Conservation (phyloP, 306 rosid species). For the Cicer cuneatum region DNA sequence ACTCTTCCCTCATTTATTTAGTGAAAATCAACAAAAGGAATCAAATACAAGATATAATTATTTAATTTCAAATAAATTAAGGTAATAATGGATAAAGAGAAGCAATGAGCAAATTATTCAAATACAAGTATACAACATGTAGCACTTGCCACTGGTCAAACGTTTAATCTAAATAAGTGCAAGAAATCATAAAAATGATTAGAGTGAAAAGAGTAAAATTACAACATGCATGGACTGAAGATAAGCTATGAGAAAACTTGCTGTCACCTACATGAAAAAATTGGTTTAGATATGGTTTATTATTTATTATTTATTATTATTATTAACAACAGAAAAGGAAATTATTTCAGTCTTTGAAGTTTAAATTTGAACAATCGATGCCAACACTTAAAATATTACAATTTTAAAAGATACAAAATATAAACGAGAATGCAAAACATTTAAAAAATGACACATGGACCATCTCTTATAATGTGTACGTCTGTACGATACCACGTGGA, state of each 20-base stretch:
- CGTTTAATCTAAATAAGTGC: not conserved
- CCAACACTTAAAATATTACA: conserved; percentile 27
- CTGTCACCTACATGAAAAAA: not conserved
- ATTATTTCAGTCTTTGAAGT: not conserved
- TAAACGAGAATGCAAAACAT: conserved; percentile 27
- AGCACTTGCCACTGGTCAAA: conserved; percentile 4
- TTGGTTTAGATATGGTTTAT: not conserved
- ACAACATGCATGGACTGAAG: not conserved
- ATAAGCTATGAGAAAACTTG: not conserved
- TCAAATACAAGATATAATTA: not conserved
- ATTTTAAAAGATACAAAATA: conserved; percentile 19
- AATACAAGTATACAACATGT: conserved; percentile 2
- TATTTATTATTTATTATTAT: not conserved
- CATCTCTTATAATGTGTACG: not conserved
- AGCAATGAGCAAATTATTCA: not conserved
- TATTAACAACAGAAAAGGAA: conserved; percentile 26
- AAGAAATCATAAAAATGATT: not conserved
- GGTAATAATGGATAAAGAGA: not conserved
- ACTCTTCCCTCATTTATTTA: conserved; percentile 4
- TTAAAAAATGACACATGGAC: not conserved
- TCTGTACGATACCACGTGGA: not conserved
- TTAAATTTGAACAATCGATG: conserved; percentile 14
- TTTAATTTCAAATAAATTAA: not conserved
- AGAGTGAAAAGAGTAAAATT: not conserved
- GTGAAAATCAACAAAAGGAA: conserved; percentile 1